Conservation (phyloP, 352 stramenopile genomes). For the Phytophthora citrophthora region DNA sequence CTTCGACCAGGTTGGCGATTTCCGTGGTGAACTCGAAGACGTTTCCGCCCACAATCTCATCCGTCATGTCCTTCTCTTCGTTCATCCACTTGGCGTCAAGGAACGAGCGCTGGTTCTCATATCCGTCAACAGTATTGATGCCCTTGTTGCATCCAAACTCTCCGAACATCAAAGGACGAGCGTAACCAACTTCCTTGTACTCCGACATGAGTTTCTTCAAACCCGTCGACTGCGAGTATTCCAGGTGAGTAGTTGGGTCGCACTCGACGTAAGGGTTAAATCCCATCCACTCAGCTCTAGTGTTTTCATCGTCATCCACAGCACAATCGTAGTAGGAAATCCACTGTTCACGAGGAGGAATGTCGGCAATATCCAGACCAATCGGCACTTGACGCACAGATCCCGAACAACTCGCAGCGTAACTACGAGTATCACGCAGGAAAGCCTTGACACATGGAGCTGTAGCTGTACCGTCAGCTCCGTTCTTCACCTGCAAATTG, state of each 20-base stretch:
- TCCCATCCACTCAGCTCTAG: slow-evolving; percentile 59
- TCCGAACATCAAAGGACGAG: slow-evolving; percentile 72
- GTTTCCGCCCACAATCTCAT: slow-evolving; percentile 72
- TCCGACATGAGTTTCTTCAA: slow-evolving; percentile 70
- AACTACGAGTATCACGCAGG: slow-evolving; percentile 59
- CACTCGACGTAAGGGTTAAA: slow-evolving; percentile 83
- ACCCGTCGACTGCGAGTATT: slow-evolving; percentile 63
- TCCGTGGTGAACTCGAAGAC: slow-evolving; percentile 82
- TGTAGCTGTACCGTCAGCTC: slow-evolving; percentile 30
- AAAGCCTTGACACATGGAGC: slow-evolving; percentile 73
- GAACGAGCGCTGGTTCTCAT: slow-evolving; percentile 72
- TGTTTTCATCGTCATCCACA: slow-evolving; percentile 59
- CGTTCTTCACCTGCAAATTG: slow-evolving; percentile 49
- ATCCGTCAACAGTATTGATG: slow-evolving; percentile 69
- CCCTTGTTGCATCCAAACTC: slow-evolving; percentile 82
- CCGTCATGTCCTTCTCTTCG: slow-evolving; percentile 67
- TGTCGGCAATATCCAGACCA: slow-evolving; percentile 69
- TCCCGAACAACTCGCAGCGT: slow-evolving; percentile 50
- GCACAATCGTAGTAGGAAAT: slow-evolving; percentile 69
- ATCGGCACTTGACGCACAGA: slow-evolving; percentile 61
- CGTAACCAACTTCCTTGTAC: slow-evolving; percentile 53
- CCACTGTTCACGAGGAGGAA: slow-evolving; percentile 56
- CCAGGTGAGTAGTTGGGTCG: slow-evolving; percentile 52
- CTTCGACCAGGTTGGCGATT: slow-evolving; percentile 53
- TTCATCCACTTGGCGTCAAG: slow-evolving; percentile 83